Conservation (phyloP, 306 rosid genomes). For the Delonix regia region DNA sequence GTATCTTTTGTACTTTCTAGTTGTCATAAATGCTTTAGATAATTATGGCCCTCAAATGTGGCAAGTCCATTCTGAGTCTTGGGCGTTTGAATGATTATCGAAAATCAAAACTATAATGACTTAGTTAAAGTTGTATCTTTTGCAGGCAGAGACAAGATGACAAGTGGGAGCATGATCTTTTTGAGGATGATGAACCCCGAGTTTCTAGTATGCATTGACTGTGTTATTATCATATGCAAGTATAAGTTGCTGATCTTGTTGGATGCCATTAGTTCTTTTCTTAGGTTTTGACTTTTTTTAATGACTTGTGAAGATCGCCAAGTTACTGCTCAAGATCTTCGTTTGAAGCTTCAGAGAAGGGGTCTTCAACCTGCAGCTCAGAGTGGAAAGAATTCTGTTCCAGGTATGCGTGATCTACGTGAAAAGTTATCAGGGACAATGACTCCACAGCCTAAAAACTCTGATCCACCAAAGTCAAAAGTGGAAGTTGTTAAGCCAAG, state of each 20-base stretch:
- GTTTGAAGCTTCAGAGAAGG: constrained; percentile 89
- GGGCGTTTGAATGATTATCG: constrained; percentile 32
- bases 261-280: constrained; percentile 44
- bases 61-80: constrained; percentile 13
- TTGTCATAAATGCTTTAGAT: constrained; percentile 29
- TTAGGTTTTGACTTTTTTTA: constrained; percentile 57
- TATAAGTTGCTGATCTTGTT: constrained; percentile 49
- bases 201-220: constrained; percentile 72
- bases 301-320: constrained; percentile 73
- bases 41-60: neutral
- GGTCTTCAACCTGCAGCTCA: constrained; percentile 64
- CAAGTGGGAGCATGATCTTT: constrained; percentile 99
- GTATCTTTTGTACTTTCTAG: constrained; percentile 22
- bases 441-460: constrained; percentile 64
- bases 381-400: constrained; percentile 63
- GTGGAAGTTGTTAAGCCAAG: constrained; percentile 52
- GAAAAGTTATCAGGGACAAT: constrained; percentile 84
- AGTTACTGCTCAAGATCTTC: constrained; percentile 84
- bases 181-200: constrained; percentile 54
- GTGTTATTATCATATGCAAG: constrained; percentile 43
- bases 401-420: constrained; percentile 81
- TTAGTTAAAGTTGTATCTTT: constrained; percentile 14
- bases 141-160: constrained; percentile 93
- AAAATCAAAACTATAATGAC: constrained; percentile 7
- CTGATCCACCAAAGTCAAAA: constrained; percentile 69